Conservation (phyloP, 495 filamentous ascomycete species). For the Neurospora sp. region DNA sequence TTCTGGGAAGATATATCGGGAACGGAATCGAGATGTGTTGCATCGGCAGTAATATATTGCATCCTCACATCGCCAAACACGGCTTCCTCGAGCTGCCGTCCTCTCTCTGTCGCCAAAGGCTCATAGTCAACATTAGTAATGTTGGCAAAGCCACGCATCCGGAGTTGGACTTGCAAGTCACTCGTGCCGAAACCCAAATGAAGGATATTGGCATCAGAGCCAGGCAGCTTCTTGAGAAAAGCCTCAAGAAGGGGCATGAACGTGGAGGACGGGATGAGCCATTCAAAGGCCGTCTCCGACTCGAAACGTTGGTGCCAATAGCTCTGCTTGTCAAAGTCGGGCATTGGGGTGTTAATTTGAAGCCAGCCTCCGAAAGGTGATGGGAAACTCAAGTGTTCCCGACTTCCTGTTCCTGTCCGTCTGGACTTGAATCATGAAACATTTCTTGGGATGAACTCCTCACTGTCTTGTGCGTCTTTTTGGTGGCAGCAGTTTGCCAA, state of each 20-base stretch:
- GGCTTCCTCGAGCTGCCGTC: constrained; percentile 18
- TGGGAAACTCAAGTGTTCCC: neutral
- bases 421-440: neutral
- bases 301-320: constrained; percentile 32
- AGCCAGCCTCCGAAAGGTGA: neutral
- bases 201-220: constrained; percentile 15
- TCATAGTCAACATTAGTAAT: constrained; percentile 35
- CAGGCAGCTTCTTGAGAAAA: constrained; percentile 10
- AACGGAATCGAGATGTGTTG: constrained; percentile 13
- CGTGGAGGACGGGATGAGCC: constrained; percentile 23
- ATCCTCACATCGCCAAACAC: constrained; percentile 25
- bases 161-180: constrained; percentile 29
- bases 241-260: constrained; percentile 25
- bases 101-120: constrained; percentile 26
- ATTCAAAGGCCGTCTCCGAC: constrained; percentile 29
- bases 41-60: constrained; percentile 28
- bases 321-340: constrained; percentile 29
- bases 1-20: neutral
- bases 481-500: neutral
- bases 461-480: neutral
- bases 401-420: neutral
- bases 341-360: neutral
- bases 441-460: neutral
- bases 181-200: constrained; percentile 33
- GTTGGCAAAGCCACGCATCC: constrained; percentile 17